These are phyloP conservation scores for Metarhizium album DNA, from an alignment of 2,329 filamentous ascomycete genomes.

Conservation along the genomic window DNA sequence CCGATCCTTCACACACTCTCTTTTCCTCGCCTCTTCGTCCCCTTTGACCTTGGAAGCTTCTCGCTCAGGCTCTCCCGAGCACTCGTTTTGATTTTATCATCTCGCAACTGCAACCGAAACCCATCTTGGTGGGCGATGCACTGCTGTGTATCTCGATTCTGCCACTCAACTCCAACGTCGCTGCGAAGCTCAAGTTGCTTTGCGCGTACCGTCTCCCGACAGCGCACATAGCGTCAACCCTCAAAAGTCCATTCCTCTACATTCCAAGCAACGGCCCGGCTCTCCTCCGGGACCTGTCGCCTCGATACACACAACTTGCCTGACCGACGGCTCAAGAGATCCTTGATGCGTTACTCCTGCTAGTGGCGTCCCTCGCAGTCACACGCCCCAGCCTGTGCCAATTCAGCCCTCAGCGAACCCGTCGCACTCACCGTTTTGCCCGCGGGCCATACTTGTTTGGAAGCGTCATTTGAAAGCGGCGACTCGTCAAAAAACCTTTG, in stretches of 20 bases:
- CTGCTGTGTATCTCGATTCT: background rate
- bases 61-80: background rate
- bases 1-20: background rate
- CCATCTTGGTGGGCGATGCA: conserved; percentile 1
- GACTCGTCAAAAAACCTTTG: background rate
- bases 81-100: background rate
- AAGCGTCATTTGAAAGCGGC: background rate
- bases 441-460: background rate
- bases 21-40: background rate
- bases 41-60: background rate
- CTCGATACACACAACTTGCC: background rate
- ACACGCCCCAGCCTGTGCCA: background rate
- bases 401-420: background rate
- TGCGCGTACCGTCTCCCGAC: background rate
- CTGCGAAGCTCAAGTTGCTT: background rate
- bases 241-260: background rate
- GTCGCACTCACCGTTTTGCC: background rate
- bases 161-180: background rate
- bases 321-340: background rate
- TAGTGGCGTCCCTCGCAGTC: background rate
- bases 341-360: background rate
- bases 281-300: background rate
- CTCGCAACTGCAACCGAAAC: background rate
- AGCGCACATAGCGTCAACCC: background rate
- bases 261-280: background rate